phyloP scores from a whole-genome alignment of 805 yeast species.

The Zygotorulaspora sp. region DNA sequence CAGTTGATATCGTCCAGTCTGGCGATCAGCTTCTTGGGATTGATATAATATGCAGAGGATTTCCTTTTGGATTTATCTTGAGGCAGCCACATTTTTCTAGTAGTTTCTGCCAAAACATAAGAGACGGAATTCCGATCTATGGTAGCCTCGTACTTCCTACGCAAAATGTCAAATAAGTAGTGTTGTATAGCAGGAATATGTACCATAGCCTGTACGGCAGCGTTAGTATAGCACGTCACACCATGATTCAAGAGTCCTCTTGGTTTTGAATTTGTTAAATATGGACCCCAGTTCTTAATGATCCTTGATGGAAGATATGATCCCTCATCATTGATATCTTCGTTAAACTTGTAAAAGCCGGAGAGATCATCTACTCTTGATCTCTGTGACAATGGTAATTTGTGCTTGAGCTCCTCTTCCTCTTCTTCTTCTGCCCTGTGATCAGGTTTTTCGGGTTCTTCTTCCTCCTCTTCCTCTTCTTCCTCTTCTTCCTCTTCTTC shows the following conservation, averaged over 20 bases:
- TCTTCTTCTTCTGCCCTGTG: constrained; percentile 28
- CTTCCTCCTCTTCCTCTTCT: constrained; percentile 32
- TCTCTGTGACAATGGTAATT: constrained; percentile 16
- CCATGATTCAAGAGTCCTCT: constrained; percentile 82
- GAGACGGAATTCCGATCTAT: constrained; percentile 58
- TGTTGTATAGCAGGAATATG: constrained; percentile 90
- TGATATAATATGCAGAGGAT: constrained; percentile 42
- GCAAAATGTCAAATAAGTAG: constrained; percentile 63
- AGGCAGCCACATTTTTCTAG: constrained; percentile 64
- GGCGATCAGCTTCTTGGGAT: constrained; percentile 69
- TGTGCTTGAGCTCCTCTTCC: constrained; percentile 33
- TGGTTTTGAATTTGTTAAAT: constrained; percentile 44
- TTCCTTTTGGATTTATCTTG: constrained; percentile 38
- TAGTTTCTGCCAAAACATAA: constrained; percentile 60
- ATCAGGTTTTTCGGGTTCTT: too few species aligned
- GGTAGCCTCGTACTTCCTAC: constrained; percentile 45
- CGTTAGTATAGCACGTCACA: constrained; percentile 94
- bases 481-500: constrained; percentile 32
- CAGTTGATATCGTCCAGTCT: constrained; percentile 81
- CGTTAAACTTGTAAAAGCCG: constrained; percentile 57
- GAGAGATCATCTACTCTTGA: constrained; percentile 45
- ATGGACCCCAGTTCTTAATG: constrained; percentile 65
- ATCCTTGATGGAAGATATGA: constrained; percentile 56
- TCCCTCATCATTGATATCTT: constrained; percentile 56
- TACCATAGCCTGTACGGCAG: constrained; percentile 85